Evolutionary conservation across 2,329 filamentous ascomycete species (phyloP).

Genomic region (Fusarium fujikuroi): DNA sequence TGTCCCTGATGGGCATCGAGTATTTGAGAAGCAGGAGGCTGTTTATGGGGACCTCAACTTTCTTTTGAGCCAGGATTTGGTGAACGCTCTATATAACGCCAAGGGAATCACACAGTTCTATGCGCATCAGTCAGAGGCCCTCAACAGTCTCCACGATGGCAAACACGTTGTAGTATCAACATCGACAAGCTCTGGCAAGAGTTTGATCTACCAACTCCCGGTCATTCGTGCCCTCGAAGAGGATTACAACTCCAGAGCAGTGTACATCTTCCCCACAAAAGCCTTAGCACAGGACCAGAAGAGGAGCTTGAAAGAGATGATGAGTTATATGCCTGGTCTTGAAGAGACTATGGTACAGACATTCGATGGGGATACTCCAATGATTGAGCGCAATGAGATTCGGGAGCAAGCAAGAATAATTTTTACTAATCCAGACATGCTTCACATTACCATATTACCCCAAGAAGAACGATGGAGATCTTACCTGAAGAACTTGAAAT

Average conservation of each 20-base stretch:
- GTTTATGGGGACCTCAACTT: slow-evolving; percentile 88
- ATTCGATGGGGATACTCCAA: slow-evolving; percentile 94
- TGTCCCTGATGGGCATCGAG: slow-evolving; percentile 89
- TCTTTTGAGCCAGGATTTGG: slow-evolving; percentile 85
- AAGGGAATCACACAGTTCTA: slow-evolving; percentile 88
- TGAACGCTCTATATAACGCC: slow-evolving; percentile 96
- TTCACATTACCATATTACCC: slow-evolving; percentile 92
- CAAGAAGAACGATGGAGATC: slow-evolving; percentile 90
- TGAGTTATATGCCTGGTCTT: slow-evolving; percentile 81
- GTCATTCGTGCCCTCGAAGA: slow-evolving; percentile 87
- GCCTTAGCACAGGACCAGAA: slow-evolving; percentile 94
- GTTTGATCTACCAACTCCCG: slow-evolving; percentile 96
- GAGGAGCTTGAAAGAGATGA: slow-evolving; percentile 85
- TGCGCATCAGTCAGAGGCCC: slow-evolving; percentile 91
- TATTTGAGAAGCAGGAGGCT: slow-evolving; percentile 86
- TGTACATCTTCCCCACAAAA: slow-evolving; percentile 99
- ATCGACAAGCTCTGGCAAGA: slow-evolving; percentile 96
- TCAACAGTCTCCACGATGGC: slow-evolving; percentile 86
- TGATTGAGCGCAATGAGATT: slow-evolving; percentile 80
- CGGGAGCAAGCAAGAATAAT: slow-evolving; percentile 91
- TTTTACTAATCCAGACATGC: slow-evolving; percentile 98
- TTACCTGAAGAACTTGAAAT: slow-evolving; percentile 89
- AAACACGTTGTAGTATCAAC: slow-evolving; percentile 92
- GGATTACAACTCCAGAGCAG: slow-evolving; percentile 80
- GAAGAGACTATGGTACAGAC: slow-evolving; percentile 86